phyloP scores from a whole-genome alignment of 305 asterid species.

The Lippia alba region DNA sequence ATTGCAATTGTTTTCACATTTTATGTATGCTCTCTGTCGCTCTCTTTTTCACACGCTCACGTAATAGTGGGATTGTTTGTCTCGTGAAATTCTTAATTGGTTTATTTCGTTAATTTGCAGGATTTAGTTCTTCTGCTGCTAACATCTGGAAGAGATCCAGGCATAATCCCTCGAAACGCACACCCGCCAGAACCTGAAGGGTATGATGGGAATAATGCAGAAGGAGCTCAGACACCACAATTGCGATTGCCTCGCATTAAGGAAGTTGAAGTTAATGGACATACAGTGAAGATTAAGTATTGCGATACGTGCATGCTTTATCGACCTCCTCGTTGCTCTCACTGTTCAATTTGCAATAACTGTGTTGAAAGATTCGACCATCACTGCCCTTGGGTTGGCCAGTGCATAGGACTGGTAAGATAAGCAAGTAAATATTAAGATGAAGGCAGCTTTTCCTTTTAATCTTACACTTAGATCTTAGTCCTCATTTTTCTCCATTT shows the following conservation, averaged over 20 bases:
- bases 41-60: conserved; percentile 18
- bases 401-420: conserved; percentile 94
- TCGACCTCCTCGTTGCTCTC: conserved; percentile 98
- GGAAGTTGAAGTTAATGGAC: conserved; percentile 89
- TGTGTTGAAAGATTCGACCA: conserved; percentile 95
- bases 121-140: conserved; percentile 84
- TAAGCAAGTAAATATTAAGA: conserved; percentile 10
- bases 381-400: conserved; percentile 99
- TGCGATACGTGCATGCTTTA: conserved; percentile 98
- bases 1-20: conserved; percentile 68
- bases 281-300: conserved; percentile 81
- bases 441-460: neutral
- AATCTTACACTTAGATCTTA: neutral
- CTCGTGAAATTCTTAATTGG: conserved; percentile 1
- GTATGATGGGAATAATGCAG: conserved; percentile 63
- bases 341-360: conserved; percentile 96
- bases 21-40: conserved; percentile 59
- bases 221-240: conserved; percentile 91
- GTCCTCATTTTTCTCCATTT: neutral
- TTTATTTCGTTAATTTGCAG: conserved; percentile 47
- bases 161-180: conserved; percentile 93
- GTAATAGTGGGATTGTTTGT: neutral
- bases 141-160: conserved; percentile 98
- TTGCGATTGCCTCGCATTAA: conserved; percentile 83
- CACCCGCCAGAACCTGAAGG: conserved; percentile 98